These are phyloP conservation scores for Syzygium grande DNA, from an alignment of 345 rosid genomes.

Conservation along the genomic window DNA sequence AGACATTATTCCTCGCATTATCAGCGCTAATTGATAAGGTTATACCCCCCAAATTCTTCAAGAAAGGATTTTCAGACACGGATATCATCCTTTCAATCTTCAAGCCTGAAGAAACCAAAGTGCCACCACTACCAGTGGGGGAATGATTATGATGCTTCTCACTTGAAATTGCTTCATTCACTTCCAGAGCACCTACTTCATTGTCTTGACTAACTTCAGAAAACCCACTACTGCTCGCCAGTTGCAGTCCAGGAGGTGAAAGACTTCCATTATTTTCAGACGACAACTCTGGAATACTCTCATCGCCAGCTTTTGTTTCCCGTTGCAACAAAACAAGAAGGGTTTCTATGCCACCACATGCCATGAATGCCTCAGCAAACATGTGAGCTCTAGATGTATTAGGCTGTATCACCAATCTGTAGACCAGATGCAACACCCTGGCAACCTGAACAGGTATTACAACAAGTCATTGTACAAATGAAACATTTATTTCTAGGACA, in stretches of 20 bases:
- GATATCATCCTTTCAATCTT: constrained; percentile 52
- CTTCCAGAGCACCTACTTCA: constrained; percentile 23
- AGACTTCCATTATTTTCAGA: constrained; percentile 24
- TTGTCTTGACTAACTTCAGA: constrained; percentile 34
- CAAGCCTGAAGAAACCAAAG: constrained; percentile 24
- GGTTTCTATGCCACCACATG: constrained; percentile 89
- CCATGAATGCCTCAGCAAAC: constrained; percentile 75
- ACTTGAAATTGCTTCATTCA: constrained; percentile 20
- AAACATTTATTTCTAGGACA: background rate
- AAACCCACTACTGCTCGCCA: constrained; percentile 14
- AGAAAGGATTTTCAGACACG: constrained; percentile 45
- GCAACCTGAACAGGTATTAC: constrained; percentile 53
- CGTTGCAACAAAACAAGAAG: constrained; percentile 94
- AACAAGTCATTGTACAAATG: constrained; percentile 1
- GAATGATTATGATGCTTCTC: constrained; percentile 27
- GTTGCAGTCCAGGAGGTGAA: constrained; percentile 29
- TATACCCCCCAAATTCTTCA: constrained; percentile 84
- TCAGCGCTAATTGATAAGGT: constrained; percentile 89
- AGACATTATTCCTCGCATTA: constrained; percentile 91
- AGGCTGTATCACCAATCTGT: constrained; percentile 91
- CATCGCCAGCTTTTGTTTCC: constrained; percentile 88
- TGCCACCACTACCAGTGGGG: constrained; percentile 21
- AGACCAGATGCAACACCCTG: constrained; percentile 83
- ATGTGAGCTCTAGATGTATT: constrained; percentile 67
- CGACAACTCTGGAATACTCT: constrained; percentile 21